Conservation (phyloP, 2,329 filamentous ascomycete species). For the Myriosclerotinia duriaeana region DNA sequence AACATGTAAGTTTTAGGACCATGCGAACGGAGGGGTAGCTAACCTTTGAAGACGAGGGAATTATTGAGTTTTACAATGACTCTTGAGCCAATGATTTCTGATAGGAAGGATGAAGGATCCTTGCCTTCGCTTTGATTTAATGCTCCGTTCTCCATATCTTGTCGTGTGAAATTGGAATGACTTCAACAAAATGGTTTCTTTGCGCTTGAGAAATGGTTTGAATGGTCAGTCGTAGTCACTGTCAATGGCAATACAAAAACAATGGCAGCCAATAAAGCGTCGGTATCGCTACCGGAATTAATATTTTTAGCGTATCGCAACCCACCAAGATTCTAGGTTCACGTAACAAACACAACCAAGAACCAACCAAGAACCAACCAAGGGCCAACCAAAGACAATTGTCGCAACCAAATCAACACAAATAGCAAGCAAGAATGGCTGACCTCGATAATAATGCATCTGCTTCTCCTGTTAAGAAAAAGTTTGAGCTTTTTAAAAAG, state of each 20-base stretch:
- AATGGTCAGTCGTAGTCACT: neutral
- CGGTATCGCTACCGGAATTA: slow-evolving; percentile 13
- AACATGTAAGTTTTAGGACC: slow-evolving; percentile 17
- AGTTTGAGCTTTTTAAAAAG: slow-evolving; percentile 53
- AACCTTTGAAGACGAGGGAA: slow-evolving; percentile 97
- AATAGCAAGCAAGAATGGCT: slow-evolving; percentile 12
- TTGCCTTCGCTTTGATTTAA: slow-evolving; percentile 67
- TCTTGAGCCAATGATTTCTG: slow-evolving; percentile 89
- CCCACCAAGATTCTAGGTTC: slow-evolving; percentile 9
- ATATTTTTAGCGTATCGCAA: slow-evolving; percentile 1
- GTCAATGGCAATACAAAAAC: neutral
- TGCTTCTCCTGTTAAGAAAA: slow-evolving; percentile 29
- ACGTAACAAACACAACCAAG: neutral
- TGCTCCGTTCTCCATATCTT: slow-evolving; percentile 70
- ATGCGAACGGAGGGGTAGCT: slow-evolving; percentile 33
- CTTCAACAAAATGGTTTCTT: neutral
- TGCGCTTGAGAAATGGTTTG: neutral
- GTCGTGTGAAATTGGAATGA: slow-evolving; percentile 22
- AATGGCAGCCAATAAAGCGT: slow-evolving; percentile 15
- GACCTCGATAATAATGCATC: slow-evolving; percentile 12
- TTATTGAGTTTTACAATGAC: slow-evolving; percentile 98
- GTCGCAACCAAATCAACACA: neutral
- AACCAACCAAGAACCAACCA: neutral
- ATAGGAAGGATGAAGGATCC: slow-evolving; percentile 89
- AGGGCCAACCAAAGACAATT: neutral